Evolutionary conservation across 2,329 filamentous ascomycete species (phyloP).

Genomic region (Botrytis pseudocinerea): DNA sequence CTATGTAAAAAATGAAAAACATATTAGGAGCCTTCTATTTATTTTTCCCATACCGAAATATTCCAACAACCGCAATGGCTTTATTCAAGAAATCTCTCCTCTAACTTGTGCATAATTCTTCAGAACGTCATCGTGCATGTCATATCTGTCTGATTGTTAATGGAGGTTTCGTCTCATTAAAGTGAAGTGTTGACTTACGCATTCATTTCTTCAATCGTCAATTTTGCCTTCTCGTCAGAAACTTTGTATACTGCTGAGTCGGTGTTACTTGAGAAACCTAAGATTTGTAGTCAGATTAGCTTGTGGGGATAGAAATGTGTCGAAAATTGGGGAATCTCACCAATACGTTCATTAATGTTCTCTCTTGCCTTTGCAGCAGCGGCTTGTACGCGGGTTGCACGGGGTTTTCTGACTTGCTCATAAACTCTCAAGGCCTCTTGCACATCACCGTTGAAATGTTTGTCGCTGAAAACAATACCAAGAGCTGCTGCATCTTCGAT

Average conservation of each 20-base stretch:
- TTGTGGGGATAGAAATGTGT: background rate
- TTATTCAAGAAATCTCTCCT: background rate
- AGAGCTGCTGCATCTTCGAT: conserved; percentile 46
- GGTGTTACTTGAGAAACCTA: conserved; percentile 63
- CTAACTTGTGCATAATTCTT: conserved; percentile 7
- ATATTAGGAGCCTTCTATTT: background rate
- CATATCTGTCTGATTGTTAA: background rate
- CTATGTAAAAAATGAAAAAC: background rate
- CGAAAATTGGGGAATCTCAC: conserved; percentile 47
- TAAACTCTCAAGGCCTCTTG: conserved; percentile 52
- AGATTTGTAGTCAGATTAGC: background rate
- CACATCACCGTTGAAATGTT: conserved; percentile 50
- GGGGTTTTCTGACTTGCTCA: conserved; percentile 53
- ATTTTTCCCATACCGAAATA: background rate
- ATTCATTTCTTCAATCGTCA: conserved; percentile 71
- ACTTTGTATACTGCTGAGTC: conserved; percentile 58
- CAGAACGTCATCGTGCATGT: conserved; percentile 10
- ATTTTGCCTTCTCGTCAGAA: conserved; percentile 57
- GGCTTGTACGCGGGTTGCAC: conserved; percentile 57
- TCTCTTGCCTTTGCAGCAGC: conserved; percentile 58
- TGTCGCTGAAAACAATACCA: conserved; percentile 42
- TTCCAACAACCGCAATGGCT: background rate
- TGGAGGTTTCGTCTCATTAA: background rate
- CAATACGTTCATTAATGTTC: conserved; percentile 65
- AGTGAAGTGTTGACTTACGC: conserved; percentile 41